Percentiles rank a stretch among this genome's conserved stretches.
Conservation (phyloP, 257 asterid species). For the Nicotiana otophora region DNA sequence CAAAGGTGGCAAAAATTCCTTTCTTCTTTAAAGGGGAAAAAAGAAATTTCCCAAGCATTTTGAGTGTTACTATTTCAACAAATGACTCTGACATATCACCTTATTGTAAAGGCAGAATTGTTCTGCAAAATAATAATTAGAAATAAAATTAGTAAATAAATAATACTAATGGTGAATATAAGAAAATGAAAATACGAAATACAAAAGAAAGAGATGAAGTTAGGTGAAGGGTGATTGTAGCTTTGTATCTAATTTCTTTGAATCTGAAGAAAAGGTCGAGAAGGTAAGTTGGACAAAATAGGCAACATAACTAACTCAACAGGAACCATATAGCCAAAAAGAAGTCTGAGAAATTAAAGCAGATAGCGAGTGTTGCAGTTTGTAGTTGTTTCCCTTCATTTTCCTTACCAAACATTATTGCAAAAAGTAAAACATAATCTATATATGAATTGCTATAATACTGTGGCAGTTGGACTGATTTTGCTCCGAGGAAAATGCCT, state of each 20-base stretch:
- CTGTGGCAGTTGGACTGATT: neutral
- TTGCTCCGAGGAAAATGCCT: neutral
- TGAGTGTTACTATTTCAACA: conserved; percentile 5
- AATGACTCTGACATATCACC: neutral
- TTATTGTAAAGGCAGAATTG: neutral
- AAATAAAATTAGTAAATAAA: too few species aligned
- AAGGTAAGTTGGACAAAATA: conserved; percentile 11
- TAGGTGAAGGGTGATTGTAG: conserved; percentile 55
- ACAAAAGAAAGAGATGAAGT: neutral
- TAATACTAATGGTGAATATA: neutral
- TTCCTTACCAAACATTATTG: conserved; percentile 32
- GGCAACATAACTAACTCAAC: conserved; percentile 18
- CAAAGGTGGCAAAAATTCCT: neutral
- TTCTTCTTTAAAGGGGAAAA: neutral
- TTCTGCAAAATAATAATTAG: neutral
- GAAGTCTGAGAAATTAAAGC: neutral
- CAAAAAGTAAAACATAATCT: neutral
- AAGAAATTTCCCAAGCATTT: neutral
- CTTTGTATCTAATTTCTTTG: conserved; percentile 29
- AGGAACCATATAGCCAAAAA: neutral
- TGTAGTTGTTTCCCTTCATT: conserved; percentile 40
- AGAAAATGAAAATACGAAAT: neutral
- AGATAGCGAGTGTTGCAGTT: conserved; percentile 11
- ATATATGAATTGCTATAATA: neutral
- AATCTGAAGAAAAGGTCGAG: conserved; percentile 31